phyloP scores from a whole-genome alignment of 495 filamentous ascomycete genomes.

The Lophiotrema nucula region DNA sequence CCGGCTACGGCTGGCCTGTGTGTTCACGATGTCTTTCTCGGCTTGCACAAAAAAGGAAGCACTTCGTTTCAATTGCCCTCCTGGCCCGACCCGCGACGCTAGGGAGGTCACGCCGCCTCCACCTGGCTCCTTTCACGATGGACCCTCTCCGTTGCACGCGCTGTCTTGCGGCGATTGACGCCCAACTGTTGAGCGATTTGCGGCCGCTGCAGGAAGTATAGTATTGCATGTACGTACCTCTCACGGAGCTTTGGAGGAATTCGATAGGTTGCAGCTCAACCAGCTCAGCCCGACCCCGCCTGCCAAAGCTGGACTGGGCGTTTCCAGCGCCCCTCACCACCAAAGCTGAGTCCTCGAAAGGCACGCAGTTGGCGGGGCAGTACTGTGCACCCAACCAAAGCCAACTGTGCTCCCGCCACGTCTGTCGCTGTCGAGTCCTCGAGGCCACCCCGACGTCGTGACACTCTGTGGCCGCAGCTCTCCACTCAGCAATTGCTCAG shows the following conservation, averaged over 20 bases:
- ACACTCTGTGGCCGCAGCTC: neutral
- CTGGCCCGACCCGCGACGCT: neutral
- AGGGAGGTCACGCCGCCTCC: neutral
- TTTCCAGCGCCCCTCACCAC: neutral
- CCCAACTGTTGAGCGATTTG: slow-evolving; percentile 2
- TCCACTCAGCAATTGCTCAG: slow-evolving; percentile 18
- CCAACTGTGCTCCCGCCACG: slow-evolving; percentile 13
- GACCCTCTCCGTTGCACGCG: too few species aligned
- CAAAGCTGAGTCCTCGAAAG: slow-evolving; percentile 1
- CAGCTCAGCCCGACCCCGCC: slow-evolving; percentile 6
- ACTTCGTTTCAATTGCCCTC: slow-evolving; percentile 8
- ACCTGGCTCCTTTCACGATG: neutral
- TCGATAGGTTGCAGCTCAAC: neutral
- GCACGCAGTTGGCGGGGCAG: slow-evolving; percentile 17
- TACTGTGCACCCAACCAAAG: slow-evolving; percentile 1
- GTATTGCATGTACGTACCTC: neutral
- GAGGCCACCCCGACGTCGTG: slow-evolving; percentile 4
- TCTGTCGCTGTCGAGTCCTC: neutral
- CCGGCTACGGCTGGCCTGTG: neutral
- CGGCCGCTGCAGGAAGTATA: neutral
- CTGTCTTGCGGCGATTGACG: slow-evolving; percentile 19
- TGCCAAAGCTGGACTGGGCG: slow-evolving; percentile 1
- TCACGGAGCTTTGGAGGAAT: neutral
- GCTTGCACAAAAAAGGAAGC: neutral
- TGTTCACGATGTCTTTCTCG: neutral